Evolutionary conservation across 176 grass and related monocot species (phyloP), one percentile per base, ranked within the genome.

Genomic region (Olyra latifolia): DNA sequence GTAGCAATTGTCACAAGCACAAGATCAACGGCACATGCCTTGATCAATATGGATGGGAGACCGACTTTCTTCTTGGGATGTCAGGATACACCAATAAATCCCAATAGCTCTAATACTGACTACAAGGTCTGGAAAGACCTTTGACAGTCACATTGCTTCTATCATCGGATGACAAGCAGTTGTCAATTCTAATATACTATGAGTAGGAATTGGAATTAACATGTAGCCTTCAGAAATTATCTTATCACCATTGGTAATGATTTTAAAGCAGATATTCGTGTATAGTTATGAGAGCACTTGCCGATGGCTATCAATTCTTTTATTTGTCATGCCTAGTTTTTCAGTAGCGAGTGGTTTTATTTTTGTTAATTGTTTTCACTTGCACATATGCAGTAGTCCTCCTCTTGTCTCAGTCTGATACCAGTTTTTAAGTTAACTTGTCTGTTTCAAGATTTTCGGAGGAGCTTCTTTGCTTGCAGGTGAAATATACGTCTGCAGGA

Each of bases 61-160:
- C 88, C 93, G 4, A 98, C 92, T 35, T 95, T 89, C 75, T 87
- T 95, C 63, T 23, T 98, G 40, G 96, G 92, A 73, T 95, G 96
- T 44, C 96, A 98, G 78, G 92, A 98, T 57, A 89, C 81, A 50
- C 66, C 72, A 38, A 84, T 86, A 55, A 89, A 89, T 35, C 90
- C 88, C 46, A 97, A 95, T 66, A 91, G 86, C 79, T 93, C 96
- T 16, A 91, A 87, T 85, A 93, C 92, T 42, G 92, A 98, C 20
- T 95, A 91, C 75, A 93, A 85, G 76, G 84, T 98, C 40, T 98
- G 96, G 96, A 95, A 95, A 89, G 96, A 98, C 85, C 74, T 98
- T 68, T 98, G 82, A 90, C 14, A 35, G 6, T 13, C 28, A 45
- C 3, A n/a, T 69, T 32, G 49, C 69, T 58, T 72, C 13, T 35